These are phyloP conservation scores for Apiospora koreana DNA, from an alignment of 2,329 filamentous ascomycete species.

Conservation along the genomic window DNA sequence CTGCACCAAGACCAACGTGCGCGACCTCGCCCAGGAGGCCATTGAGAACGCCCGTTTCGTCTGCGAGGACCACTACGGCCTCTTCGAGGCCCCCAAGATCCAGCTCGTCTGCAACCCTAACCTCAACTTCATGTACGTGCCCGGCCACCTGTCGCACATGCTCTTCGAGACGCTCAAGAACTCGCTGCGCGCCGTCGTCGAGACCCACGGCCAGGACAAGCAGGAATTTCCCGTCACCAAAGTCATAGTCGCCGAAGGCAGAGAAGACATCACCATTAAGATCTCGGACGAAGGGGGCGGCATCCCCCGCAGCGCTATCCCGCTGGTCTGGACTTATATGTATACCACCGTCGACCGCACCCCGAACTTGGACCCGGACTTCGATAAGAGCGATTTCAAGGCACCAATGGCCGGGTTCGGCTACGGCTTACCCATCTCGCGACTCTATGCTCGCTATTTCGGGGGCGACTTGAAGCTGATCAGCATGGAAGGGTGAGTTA, in stretches of 20 bases:
- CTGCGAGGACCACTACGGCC: conserved; percentile 96
- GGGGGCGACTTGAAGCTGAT: conserved; percentile 96
- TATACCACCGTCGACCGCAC: conserved; percentile 98
- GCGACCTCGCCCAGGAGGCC: conserved; percentile 91
- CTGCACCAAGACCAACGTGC: conserved; percentile 97
- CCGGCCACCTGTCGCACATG: conserved; percentile 98
- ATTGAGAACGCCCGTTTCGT: conserved; percentile 99
- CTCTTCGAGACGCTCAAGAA: conserved; percentile 99
- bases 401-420: conserved; percentile 98
- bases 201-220: conserved; percentile 91
- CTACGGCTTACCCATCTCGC: conserved; percentile 93
- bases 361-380: conserved; percentile 92
- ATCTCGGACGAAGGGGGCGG: conserved; percentile 95
- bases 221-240: conserved; percentile 96
- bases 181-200: conserved; percentile 93
- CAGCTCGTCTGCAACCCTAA: conserved; percentile 94
- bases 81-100: conserved; percentile 95
- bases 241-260: conserved; percentile 95
- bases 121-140: conserved; percentile 99
- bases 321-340: conserved; percentile 99
- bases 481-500: conserved; percentile 93
- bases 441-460: conserved; percentile 95
- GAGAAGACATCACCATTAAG: conserved; percentile 99
- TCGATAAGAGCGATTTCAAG: conserved; percentile 99
- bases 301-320: conserved; percentile 89